Conservation (phyloP, 352 stramenopile genomes). For the Phytopythium montanum region DNA sequence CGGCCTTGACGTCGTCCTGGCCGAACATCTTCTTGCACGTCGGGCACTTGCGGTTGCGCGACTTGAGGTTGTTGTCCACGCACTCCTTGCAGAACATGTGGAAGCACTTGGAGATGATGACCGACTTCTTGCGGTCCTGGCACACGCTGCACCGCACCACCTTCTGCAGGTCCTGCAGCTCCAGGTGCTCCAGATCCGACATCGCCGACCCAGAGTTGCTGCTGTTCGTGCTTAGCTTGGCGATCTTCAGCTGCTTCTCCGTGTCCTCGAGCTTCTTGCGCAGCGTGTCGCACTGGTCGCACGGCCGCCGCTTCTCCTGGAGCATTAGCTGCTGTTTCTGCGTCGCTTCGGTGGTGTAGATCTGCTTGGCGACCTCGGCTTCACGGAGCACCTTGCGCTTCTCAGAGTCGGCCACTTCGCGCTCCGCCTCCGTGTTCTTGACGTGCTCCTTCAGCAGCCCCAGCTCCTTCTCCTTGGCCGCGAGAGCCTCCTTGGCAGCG, state of each 20-base stretch:
- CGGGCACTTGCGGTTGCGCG: constrained; percentile 86
- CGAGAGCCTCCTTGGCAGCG: constrained; percentile 55
- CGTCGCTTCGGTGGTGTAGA: constrained; percentile 49
- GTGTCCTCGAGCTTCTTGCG: constrained; percentile 49
- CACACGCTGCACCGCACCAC: constrained; percentile 84
- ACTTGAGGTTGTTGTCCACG: constrained; percentile 86
- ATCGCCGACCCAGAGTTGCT: constrained; percentile 28
- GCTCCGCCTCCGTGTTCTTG: constrained; percentile 47
- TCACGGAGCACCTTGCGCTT: constrained; percentile 56
- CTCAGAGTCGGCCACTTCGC: constrained; percentile 44
- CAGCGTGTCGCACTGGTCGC: constrained; percentile 50
- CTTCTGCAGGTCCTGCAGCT: constrained; percentile 81
- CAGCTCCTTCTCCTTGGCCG: constrained; percentile 57
- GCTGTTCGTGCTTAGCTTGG: constrained; percentile 19
- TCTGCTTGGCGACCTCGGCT: constrained; percentile 58
- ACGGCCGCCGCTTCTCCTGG: constrained; percentile 51
- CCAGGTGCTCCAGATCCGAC: constrained; percentile 71
- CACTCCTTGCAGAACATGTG: constrained; percentile 90
- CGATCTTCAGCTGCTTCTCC: constrained; percentile 36
- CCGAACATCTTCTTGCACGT: constrained; percentile 91
- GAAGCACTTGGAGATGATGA: constrained; percentile 87
- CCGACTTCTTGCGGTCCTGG: constrained; percentile 79
- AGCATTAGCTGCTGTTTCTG: constrained; percentile 51
- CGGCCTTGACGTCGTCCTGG: constrained; percentile 82
- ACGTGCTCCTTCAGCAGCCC: constrained; percentile 67